Evolutionary conservation across 345 rosid species (phyloP).

Genomic region (Populus deltoides): DNA sequence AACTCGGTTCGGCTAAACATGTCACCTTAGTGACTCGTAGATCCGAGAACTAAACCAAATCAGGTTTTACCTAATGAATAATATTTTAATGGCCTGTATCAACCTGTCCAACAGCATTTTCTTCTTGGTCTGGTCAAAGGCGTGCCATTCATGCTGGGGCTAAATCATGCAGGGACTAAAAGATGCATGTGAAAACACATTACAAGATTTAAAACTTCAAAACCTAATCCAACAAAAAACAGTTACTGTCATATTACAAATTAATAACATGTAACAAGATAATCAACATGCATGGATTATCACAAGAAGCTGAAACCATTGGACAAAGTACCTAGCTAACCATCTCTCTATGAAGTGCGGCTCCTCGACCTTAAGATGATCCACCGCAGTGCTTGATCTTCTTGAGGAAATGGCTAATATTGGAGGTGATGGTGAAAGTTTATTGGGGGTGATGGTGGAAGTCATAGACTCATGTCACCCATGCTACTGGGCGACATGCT

Average conservation of each 20-base stretch:
- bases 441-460: slow-evolving; percentile 1
- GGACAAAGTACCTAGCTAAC: background rate
- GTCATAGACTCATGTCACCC: background rate
- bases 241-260: no score
- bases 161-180: background rate
- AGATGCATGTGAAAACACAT: background rate
- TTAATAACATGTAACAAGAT: background rate
- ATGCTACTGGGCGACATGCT: background rate
- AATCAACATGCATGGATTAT: background rate
- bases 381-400: background rate
- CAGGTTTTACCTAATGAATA: no score
- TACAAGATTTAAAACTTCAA: background rate
- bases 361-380: background rate
- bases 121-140: background rate
- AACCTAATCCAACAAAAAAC: background rate
- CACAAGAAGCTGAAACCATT: background rate
- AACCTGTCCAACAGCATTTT: no score
- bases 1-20: no score
- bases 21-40: no score
- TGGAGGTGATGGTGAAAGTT: slow-evolving; percentile 16
- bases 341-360: background rate
- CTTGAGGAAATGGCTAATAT: slow-evolving; percentile 11
- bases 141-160: background rate
- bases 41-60: no score
- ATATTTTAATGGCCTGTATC: no score